Conservation (phyloP, 768 basidiomycete species). For the Leccinellum albellum region DNA sequence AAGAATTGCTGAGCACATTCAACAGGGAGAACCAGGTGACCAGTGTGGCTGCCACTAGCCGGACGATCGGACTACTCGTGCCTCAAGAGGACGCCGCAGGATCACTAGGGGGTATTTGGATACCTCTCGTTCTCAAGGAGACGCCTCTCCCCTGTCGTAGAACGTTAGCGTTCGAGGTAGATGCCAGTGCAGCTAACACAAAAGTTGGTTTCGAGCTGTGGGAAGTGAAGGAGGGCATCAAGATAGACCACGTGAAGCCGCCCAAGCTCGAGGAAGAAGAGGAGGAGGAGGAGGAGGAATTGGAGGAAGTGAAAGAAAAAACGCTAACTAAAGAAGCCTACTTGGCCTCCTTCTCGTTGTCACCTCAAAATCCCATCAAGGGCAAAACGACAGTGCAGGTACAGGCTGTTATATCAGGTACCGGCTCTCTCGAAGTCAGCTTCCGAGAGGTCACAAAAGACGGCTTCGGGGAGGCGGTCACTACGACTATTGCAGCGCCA, state of each 20-base stretch:
- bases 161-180: slow-evolving; percentile 54
- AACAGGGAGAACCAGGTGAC: slow-evolving; percentile 37
- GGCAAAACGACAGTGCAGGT: slow-evolving; percentile 53
- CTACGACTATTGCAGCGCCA: slow-evolving; percentile 23
- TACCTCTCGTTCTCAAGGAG: slow-evolving; percentile 64
- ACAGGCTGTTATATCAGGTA: slow-evolving; percentile 32
- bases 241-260: slow-evolving; percentile 53
- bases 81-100: slow-evolving; percentile 42
- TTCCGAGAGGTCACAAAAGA: slow-evolving; percentile 37
- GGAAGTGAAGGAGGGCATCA: slow-evolving; percentile 70
- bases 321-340: slow-evolving; percentile 51
- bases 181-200: slow-evolving; percentile 35
- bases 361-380: slow-evolving; percentile 37
- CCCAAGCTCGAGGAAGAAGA: slow-evolving; percentile 44
- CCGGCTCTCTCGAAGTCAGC: slow-evolving; percentile 36
- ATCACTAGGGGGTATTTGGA: slow-evolving; percentile 57
- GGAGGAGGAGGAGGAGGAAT: slow-evolving; percentile 48
- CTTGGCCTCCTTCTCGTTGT: slow-evolving; percentile 37
- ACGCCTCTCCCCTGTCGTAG: slow-evolving; percentile 70
- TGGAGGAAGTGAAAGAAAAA: slow-evolving; percentile 59
- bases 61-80: slow-evolving; percentile 64
- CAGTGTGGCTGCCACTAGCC: slow-evolving; percentile 51
- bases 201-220: slow-evolving; percentile 67
- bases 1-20: slow-evolving; percentile 52
- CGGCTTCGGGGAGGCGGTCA: slow-evolving; percentile 32